These are phyloP conservation scores for Gentiana dahurica DNA, from an alignment of 257 asterid genomes.

Conservation along the genomic window DNA sequence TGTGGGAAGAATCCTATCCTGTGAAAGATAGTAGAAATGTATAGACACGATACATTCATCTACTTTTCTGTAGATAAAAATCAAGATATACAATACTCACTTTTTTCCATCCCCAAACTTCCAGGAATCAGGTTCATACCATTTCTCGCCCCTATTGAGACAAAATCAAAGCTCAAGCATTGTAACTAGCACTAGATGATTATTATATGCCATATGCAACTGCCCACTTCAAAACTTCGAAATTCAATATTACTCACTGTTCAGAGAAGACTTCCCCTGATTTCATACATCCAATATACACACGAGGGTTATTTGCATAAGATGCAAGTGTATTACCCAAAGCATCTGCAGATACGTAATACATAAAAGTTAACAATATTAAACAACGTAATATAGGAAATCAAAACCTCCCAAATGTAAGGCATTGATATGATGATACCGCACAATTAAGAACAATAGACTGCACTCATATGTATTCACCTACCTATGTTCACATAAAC, in stretches of 20 bases:
- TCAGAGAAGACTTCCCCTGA: slow-evolving; percentile 84
- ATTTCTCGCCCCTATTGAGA: slow-evolving; percentile 49
- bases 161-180: too few species aligned
- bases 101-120: slow-evolving; percentile 91
- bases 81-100: slow-evolving; percentile 31
- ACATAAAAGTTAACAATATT: slow-evolving; percentile 5
- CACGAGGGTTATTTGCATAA: slow-evolving; percentile 68
- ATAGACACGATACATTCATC: too few species aligned
- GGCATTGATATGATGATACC: too few species aligned
- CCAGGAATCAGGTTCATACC: slow-evolving; percentile 99
- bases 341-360: slow-evolving; percentile 41
- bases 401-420: neutral
- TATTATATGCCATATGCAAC: too few species aligned
- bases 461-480: neutral
- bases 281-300: slow-evolving; percentile 89
- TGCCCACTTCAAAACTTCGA: too few species aligned
- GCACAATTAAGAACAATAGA: too few species aligned
- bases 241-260: slow-evolving; percentile 43
- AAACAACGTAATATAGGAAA: neutral
- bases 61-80: too few species aligned
- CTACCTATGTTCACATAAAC: slow-evolving; percentile 72
- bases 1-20: too few species aligned
- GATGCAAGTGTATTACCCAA: slow-evolving; percentile 65
- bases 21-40: too few species aligned
- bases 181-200: too few species aligned